Base-by-base conservation (phyloP, 2,329 filamentous ascomycete genomes). In the Tolypocladium capitatum region DNA sequence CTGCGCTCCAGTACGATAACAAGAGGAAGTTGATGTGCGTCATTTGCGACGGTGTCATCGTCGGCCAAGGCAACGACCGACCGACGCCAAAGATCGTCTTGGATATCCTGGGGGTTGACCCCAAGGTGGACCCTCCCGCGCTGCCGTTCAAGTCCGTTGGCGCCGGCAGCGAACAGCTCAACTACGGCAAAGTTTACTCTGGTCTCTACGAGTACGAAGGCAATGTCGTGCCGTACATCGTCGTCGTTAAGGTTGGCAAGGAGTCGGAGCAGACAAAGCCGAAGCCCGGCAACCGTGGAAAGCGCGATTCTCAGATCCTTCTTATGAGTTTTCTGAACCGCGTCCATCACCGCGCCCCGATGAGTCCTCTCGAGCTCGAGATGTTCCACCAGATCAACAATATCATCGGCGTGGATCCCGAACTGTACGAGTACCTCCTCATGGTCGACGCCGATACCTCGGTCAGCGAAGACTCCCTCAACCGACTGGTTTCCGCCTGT, bases 341-440 rank as follows among this genome's bases (percentile, higher is more conserved):
- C 51, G 92, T 98, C 42, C 92, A 98, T 63, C 87, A 97, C 66
- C 86, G 90, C 52, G 74, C 86, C 2, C 84, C 91, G 1, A 98
- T 98, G 92, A 92, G 84, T 53, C 92, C 92, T 16, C 80, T 98
- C 13, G 92, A 98, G 64, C 72, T 98, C 42, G 92, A 98, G 66
- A 94, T 97, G 75, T 97, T 96, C 73, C 92, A 98, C 62, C 92
- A 98, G 65, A 88, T 98, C 72, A 95, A 96, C 76, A 98, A 98
- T 63, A 87, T 98, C 57, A 98, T 98, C 53, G 92, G 92, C 58
- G 92, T 98, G 16, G 90, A 98, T 58, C 92, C 92, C 3, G 90
- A 96, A 63, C 76, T 98, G 16, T 98, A 98, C 63, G 92, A 98
- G 65, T 98, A 96, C 59, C 74, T 97, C 47, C 75, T 98, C 55